Base-by-base conservation (phyloP, 2,329 filamentous ascomycete genomes). In the Aspergillus tamarii region DNA sequence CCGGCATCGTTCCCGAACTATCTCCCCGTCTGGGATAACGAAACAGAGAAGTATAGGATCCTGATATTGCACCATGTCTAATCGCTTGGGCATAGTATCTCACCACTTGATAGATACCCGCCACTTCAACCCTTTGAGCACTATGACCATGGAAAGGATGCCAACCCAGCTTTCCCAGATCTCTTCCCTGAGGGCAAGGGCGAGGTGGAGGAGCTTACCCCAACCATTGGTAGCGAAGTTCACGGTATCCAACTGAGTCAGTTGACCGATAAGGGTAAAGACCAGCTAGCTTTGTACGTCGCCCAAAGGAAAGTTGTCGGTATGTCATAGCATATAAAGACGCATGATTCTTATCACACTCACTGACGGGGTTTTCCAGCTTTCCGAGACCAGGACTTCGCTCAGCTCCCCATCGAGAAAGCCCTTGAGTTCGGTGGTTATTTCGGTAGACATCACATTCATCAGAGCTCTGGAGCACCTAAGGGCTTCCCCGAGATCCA, bases 361-460 rank as follows among this genome's bases (percentile, higher is more conserved):
- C n/a, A 16, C 52, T 55, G 34, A 55, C n/a, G 14, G 34, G 3
- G 11, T 4, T 4, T 14, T 46, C 21, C 61, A 82, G 86, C 89
- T 36, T 94, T 94, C 84, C 87, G 91, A 28, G 84, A 88, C 72
- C 91, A 94, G 73, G 89, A 94, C 75, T 88, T 90, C 67, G 87
- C 87, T 45, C 83, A 91, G 67, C 82, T 93, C 12, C 85, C 90
- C 9, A 93, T 94, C 71, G 76, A 86, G 32, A 84, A 91, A 10
- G 91, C 89, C 1, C 82, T 93, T 43, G 84, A 89, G 23, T 89
- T 88, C 67, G 91, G 88, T 57, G 84, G 86, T 59, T 93, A 94
- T 80, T 95, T 93, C 72, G 92, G 92, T 54, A 88, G 90, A 10
- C 90, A 91, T 70, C 92, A 95, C 79, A 91, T 94, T 63, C 92